phyloP scores from a whole-genome alignment of 495 filamentous ascomycete species.

The Chaetomium tenue region DNA sequence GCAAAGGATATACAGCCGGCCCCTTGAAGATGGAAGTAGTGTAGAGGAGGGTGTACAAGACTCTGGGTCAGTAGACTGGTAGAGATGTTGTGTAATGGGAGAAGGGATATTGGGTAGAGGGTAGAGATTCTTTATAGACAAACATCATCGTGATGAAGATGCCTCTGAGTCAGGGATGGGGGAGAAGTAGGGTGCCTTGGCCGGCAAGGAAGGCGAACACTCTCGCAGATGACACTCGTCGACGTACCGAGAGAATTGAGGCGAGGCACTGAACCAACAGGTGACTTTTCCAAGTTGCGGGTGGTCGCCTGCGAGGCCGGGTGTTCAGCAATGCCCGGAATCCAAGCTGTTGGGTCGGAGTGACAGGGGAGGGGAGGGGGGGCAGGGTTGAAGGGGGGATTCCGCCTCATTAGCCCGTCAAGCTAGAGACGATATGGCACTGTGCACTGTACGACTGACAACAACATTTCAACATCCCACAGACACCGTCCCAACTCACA shows the following conservation, averaged over 20 bases:
- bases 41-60: background rate
- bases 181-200: background rate
- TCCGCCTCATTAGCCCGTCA: too few relatives aligned
- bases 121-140: conserved; percentile 1
- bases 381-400: background rate
- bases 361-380: background rate
- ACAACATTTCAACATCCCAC: too few relatives aligned
- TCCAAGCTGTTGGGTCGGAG: background rate
- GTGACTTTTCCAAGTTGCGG: background rate
- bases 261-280: background rate
- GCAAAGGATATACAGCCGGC: too few relatives aligned
- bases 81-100: background rate
- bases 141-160: background rate
- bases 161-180: background rate
- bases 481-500: background rate
- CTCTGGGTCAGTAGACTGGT: background rate
- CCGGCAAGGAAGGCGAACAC: background rate
- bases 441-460: background rate
- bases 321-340: conserved; percentile 8
- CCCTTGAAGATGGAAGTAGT: background rate
- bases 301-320: background rate
- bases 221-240: background rate
- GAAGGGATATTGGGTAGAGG: background rate
- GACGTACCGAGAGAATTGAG: background rate
- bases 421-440: background rate